A percentile compares a stretch with the other conserved stretches of the same genome.
Evolutionary conservation across 2,329 filamentous ascomycete genomes (phyloP).

Genomic region (Cyphellophora europaea): DNA sequence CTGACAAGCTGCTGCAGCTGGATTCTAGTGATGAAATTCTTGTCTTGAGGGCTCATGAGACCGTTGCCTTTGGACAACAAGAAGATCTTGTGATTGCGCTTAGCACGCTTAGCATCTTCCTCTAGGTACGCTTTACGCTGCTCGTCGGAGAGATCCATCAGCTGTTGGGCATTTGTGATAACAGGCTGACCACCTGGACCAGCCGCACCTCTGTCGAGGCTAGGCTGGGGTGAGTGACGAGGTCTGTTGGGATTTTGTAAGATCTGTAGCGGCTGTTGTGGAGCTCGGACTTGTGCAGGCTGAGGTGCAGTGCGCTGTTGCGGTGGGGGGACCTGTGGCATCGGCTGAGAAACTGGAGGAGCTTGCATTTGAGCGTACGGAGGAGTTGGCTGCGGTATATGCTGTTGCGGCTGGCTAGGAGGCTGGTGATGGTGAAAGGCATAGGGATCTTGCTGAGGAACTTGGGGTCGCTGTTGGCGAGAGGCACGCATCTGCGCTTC

Average conservation of each 20-base stretch:
- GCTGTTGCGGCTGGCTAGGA: constrained; percentile 15
- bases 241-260: constrained; percentile 68
- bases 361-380: constrained; percentile 2
- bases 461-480: constrained; percentile 24
- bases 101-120: constrained; percentile 88
- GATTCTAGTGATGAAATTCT: constrained; percentile 98
- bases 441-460: constrained; percentile 8
- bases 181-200: constrained; percentile 32
- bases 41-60: constrained; percentile 97
- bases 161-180: constrained; percentile 61
- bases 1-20: constrained; percentile 93
- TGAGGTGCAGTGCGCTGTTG: constrained; percentile 4
- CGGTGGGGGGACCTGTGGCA: constrained; percentile 1
- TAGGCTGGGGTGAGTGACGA: constrained; percentile 32
- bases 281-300: constrained; percentile 32
- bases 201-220: constrained; percentile 26
- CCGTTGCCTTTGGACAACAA: constrained; percentile 88
- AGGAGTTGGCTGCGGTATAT: background rate
- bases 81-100: constrained; percentile 97
- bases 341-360: constrained; percentile 10
- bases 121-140: constrained; percentile 76
- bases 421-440: constrained; percentile 4
- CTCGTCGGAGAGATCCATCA: constrained; percentile 69
- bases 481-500: constrained; percentile 83
- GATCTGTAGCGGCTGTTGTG: constrained; percentile 58